These are phyloP conservation scores for sunflower (Helianthus annuus) DNA, from an alignment of 129 eudicot genomes.

Conservation along the genomic window HanXRQr2.0-SUNRISE NC_035439.2:136877353-136877852, in stretches of 20 bases:
- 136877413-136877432: conserved; percentile 1
- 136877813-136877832: conserved; percentile 16
- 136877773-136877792: not conserved
- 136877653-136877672: conserved; percentile 64
- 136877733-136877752: not conserved
- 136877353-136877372: too few species aligned
- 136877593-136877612: conserved; percentile 67
- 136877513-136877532: conserved; percentile 72
- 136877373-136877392: too few species aligned
- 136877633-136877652: conserved; percentile 79
- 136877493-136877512: conserved; percentile 68
- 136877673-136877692: conserved; percentile 77
- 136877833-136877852: conserved; percentile 10
- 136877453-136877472: conserved; percentile 86
- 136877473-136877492: conserved; percentile 94
- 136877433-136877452: conserved; percentile 85
- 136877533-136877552: conserved; percentile 91
- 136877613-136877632: conserved; percentile 77
- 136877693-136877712: conserved; percentile 40
- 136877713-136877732: conserved; percentile 14
- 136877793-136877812: conserved; percentile 40
- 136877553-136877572: conserved; percentile 73
- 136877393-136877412: too few species aligned
- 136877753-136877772: not conserved
- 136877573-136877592: conserved; percentile 78